Evolutionary conservation across 805 yeast species (phyloP), one percentile per base, ranked within the genome.

Genomic region (Nakazawaea ishiwadae): DNA sequence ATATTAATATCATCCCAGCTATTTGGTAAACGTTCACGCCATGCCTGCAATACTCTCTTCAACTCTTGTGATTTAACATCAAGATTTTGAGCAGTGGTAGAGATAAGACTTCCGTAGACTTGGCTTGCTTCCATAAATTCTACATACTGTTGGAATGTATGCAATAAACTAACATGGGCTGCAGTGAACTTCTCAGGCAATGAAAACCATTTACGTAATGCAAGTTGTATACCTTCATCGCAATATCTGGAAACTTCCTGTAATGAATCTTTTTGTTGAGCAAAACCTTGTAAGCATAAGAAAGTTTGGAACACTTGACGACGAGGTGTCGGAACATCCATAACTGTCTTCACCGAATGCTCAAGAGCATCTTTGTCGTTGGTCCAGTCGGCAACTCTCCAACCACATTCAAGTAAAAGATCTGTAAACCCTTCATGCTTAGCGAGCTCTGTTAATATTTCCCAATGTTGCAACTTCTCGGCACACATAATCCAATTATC

Each of bases 321-420:
- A 50, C 99, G 75, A 1, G 99, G 98, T 0, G 99, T 95, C 4
- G 99, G 98, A 19, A 90, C 96, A 62, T 93, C 99, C 96, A 93
- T 89, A 4, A 93, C 96, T 32, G 95, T 85, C 60, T 89, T 87
- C 19, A 93, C 95, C 1, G 96, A 84, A 54, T 87, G 96, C 55
- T 90, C 97, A 29, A 93, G 67, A 0, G 98, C 93, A 49, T 91
- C 98, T 48, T 90, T 75, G 54, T 95, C 99, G 7, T 95, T 81
- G 46, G 82, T 83, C 99, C 99, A 93, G 55, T 93, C 98, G 6
- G 99, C 97, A 30, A 93, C 95, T 55, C 99, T 74, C 99, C 99
- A 93, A 29, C 98, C 99, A 72, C 99, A 95, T 60, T 93, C 99
- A n/a, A 93, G 68, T 19, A 95, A 65, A 49, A 93, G 69, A 55